Conservation (phyloP, 192 early-diverging fungal genomes). For the Entomortierella beljakovae region DNA sequence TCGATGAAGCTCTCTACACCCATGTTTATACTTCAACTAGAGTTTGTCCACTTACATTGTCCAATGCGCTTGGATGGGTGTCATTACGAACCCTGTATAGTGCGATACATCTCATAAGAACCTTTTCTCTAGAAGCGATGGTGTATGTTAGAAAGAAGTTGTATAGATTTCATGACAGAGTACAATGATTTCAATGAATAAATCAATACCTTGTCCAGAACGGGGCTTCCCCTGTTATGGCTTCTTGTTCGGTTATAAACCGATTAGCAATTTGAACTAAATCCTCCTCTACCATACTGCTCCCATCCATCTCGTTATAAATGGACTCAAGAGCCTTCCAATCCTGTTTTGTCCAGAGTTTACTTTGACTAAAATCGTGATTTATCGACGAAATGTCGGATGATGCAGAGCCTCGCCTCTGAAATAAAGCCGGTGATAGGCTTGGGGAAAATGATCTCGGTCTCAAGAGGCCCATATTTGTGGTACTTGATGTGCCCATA, state of each 20-base stretch:
- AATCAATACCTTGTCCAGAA: slow-evolving; percentile 31
- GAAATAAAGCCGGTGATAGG: background rate
- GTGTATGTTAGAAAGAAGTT: background rate
- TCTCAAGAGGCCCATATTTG: slow-evolving; percentile 3
- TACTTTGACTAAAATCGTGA: background rate
- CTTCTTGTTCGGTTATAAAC: slow-evolving; percentile 16
- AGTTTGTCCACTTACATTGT: slow-evolving; percentile 6
- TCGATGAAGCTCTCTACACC: background rate
- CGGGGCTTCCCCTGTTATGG: slow-evolving; percentile 1
- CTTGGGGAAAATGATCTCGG: slow-evolving; percentile 19
- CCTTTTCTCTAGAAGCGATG: slow-evolving; percentile 19
- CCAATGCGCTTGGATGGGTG: no score
- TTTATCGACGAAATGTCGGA: slow-evolving; percentile 5
- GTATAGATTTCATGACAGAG: background rate
- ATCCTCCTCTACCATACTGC: slow-evolving; percentile 11
- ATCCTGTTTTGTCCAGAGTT: slow-evolving; percentile 22
- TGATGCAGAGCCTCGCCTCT: background rate
- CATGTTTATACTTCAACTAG: no score
- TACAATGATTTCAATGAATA: background rate
- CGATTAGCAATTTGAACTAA: slow-evolving; percentile 22
- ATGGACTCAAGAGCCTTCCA: slow-evolving; percentile 29
- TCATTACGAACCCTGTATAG: slow-evolving; percentile 16
- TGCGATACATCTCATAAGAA: slow-evolving; percentile 27
- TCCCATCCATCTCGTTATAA: slow-evolving; percentile 20
- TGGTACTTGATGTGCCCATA: background rate